A percentile compares a stretch with the other conserved stretches of the same genome.
Evolutionary conservation across 306 rosid species (phyloP).

Genomic region (Bauhinia variegata): DNA sequence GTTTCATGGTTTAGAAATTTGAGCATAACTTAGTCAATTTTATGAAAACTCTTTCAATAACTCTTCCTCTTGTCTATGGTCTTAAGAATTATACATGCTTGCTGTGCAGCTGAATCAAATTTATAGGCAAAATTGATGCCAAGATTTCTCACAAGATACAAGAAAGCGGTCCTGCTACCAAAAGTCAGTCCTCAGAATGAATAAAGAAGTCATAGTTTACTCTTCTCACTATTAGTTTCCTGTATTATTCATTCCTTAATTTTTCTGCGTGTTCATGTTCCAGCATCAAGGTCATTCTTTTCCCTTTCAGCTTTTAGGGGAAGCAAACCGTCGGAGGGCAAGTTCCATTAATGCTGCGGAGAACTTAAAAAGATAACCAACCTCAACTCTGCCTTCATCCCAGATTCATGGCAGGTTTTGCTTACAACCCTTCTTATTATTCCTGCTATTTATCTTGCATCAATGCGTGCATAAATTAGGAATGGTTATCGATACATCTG

Average conservation of each 20-base stretch:
- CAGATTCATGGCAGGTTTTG: conserved; percentile 31
- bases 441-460: conserved; percentile 32
- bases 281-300: conserved; percentile 95
- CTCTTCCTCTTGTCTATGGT: conserved; percentile 25
- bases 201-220: conserved; percentile 19
- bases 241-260: conserved; percentile 25
- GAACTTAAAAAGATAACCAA: conserved; percentile 9
- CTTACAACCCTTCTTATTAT: conserved; percentile 17
- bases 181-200: conserved; percentile 63
- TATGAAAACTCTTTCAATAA: conserved; percentile 2
- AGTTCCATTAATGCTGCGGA: conserved; percentile 45
- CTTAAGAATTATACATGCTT: conserved; percentile 28
- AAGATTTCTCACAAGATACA: conserved; percentile 63
- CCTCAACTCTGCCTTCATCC: conserved; percentile 23
- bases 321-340: conserved; percentile 56
- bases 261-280: conserved; percentile 46
- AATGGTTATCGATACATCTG: not conserved
- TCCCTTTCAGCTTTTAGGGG: conserved; percentile 99
- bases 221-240: conserved; percentile 17
- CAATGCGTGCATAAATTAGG: conserved; percentile 28
- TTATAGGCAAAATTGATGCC: conserved; percentile 55
- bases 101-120: conserved; percentile 52
- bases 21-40: conserved; percentile 23
- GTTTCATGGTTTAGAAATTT: conserved; percentile 17
- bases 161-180: conserved; percentile 58